These are phyloP conservation scores for Zizania palustris DNA, from an alignment of 202 grass and related monocot species.

Conservation along the genomic window DNA sequence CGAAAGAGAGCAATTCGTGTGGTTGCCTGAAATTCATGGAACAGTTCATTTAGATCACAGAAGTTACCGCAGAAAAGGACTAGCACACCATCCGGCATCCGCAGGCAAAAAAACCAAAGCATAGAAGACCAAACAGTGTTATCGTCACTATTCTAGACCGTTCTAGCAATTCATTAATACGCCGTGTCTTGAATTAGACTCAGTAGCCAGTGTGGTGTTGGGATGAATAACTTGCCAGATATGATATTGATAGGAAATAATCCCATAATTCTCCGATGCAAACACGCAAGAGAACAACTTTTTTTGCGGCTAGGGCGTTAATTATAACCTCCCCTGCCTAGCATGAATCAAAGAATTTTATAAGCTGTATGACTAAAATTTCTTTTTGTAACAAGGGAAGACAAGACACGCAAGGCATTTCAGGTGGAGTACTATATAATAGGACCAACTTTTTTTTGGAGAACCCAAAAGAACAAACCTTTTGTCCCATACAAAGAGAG, in stretches of 20 bases:
- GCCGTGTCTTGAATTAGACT: not conserved
- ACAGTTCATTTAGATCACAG: not conserved
- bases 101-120: not conserved
- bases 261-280: not conserved
- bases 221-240: not conserved
- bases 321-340: not conserved
- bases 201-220: not conserved
- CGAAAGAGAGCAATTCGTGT: slow-evolving; percentile 38
- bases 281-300: not conserved
- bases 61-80: not conserved
- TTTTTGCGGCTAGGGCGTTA: no score
- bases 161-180: not conserved
- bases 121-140: not conserved
- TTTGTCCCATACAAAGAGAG: not conserved
- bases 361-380: not conserved
- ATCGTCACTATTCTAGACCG: not conserved
- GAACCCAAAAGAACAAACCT: not conserved
- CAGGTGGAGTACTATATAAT: not conserved
- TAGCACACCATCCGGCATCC: not conserved
- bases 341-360: not conserved
- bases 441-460: slow-evolving; percentile 5
- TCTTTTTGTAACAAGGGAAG: not conserved
- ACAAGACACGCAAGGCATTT: not conserved
- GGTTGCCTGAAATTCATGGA: slow-evolving; percentile 37
- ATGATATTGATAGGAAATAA: not conserved